A percentile compares a stretch with the other conserved stretches of the same genome.
Evolutionary conservation across 2,329 filamentous ascomycete genomes (phyloP).

Genomic region (Conoideocrella luteorostrata): DNA sequence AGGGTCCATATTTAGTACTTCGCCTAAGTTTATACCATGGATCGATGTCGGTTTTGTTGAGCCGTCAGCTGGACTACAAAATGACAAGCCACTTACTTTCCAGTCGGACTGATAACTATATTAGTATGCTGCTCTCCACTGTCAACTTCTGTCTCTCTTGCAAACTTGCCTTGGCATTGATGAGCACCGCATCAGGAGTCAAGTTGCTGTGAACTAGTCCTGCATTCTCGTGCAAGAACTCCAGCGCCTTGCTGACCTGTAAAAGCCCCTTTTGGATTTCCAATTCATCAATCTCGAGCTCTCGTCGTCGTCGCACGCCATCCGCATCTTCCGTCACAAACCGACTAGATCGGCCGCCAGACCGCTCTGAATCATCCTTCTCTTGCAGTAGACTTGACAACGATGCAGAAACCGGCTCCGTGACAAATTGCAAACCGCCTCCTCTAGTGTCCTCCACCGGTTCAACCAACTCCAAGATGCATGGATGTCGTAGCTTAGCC

Average conservation of each 20-base stretch:
- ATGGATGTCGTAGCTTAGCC: slow-evolving; percentile 83
- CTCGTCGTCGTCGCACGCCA: slow-evolving; percentile 64
- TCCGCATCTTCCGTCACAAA: slow-evolving; percentile 77
- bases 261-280: slow-evolving; percentile 95
- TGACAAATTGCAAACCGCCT: slow-evolving; percentile 92
- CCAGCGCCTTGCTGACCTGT: slow-evolving; percentile 87
- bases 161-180: slow-evolving; percentile 76
- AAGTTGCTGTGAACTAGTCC: slow-evolving; percentile 90
- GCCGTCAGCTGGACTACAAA: slow-evolving; percentile 73
- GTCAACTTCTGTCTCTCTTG: neutral
- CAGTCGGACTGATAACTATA: slow-evolving; percentile 66
- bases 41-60: slow-evolving; percentile 70
- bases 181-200: slow-evolving; percentile 85
- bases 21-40: slow-evolving; percentile 72
- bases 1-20: slow-evolving; percentile 79
- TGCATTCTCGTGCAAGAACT: slow-evolving; percentile 93
- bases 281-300: slow-evolving; percentile 90
- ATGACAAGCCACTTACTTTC: slow-evolving; percentile 94
- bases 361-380: slow-evolving; percentile 79
- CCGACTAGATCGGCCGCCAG: slow-evolving; percentile 65
- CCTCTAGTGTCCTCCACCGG: slow-evolving; percentile 90
- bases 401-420: slow-evolving; percentile 86
- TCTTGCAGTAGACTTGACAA: slow-evolving; percentile 74
- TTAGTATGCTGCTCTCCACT: neutral
- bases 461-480: slow-evolving; percentile 85